These are phyloP conservation scores for Canavalia gladiata DNA, from an alignment of 306 rosid genomes.

Conservation along the genomic window DNA sequence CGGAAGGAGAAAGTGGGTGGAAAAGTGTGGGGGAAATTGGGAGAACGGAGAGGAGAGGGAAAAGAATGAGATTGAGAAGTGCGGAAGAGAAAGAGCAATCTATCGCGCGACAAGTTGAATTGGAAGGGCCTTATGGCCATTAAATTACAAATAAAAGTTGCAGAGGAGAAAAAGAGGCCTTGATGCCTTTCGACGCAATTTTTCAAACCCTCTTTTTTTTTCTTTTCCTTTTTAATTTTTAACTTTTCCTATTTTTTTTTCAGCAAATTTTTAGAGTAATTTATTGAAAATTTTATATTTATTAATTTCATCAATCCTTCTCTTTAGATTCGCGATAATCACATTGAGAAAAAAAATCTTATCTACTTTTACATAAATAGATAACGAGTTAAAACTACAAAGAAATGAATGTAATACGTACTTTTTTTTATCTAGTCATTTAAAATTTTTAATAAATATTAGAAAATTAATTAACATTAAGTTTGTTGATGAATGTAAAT, in stretches of 20 bases:
- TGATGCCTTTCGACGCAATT: conserved; percentile 36
- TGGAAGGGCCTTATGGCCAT: conserved; percentile 87
- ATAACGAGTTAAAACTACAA: no score
- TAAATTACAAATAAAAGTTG: conserved; percentile 52
- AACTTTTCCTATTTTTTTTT: background rate
- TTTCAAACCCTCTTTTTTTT: conserved; percentile 6
- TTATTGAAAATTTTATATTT: no score
- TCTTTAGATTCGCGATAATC: no score
- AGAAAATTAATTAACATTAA: no score
- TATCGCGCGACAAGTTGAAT: conserved; percentile 61
- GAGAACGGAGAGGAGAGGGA: background rate
- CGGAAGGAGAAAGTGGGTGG: conserved; percentile 54
- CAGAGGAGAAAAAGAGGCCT: background rate
- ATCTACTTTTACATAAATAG: no score
- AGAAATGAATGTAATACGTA: no score
- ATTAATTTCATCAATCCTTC: no score
- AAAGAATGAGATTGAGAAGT: conserved; percentile 11
- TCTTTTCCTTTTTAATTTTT: background rate
- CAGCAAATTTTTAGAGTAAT: no score
- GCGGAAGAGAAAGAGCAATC: conserved; percentile 50
- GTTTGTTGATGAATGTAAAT: no score
- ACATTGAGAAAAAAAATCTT: no score
- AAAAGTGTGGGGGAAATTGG: conserved; percentile 1
- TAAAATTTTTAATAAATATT: no score
- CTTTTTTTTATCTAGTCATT: no score